Evolutionary conservation across 2,329 filamentous ascomycete species (phyloP), one percentile per base, ranked within the genome.

Genomic region (Trichoderma koningiopsis): DNA sequence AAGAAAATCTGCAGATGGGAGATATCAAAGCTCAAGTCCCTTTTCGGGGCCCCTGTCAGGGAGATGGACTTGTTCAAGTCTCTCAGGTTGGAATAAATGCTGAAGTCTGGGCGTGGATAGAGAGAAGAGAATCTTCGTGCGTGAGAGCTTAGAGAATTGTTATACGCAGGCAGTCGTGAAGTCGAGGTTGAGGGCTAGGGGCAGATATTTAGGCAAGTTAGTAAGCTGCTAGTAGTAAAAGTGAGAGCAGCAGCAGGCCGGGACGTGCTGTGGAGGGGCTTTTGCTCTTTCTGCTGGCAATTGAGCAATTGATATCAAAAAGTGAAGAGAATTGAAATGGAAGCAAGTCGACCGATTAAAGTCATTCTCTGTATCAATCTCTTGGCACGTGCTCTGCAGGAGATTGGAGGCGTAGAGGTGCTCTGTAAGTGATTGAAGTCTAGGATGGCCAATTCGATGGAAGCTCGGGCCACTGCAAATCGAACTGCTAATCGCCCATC

Each of bases 181-280:
- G 19, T 64, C 11, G 29, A 64, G 33, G 49, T 55, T 29, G 60
- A 63, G 47, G 47, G 60, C 31, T 55, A 64, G 61, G 47, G 61
- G 33, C 33, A 29, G 61, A 22, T 55, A n/a, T 27, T 31, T 35
- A 35, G 33, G 43, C 22, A 27, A 33, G 27, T 64, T 40, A 53
- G 61, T 64, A 64, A 64, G 61, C 31, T 63, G 61, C 61, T 40
- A 49, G 47, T 22, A 22, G 47, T 24, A 49, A 11, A 22, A 49
- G 14, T 37, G 40, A n/a, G 31, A 14, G 43, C 19, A 37, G n/a
- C 5, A 35, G 43, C 31, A 35, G 49, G 31, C 16, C 24, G 60
- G 24, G 43, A 29, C 31, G 8, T 37, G 3, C 11, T 24, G 31
- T n/a, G 24, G 10, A 29, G 22, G 33, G 60, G 35, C 14, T 13